Evolutionary conservation across 1,139 yeast species (phyloP), one percentile per base, ranked within the genome.

Genomic region (Sugiyamaella xylanicola): DNA sequence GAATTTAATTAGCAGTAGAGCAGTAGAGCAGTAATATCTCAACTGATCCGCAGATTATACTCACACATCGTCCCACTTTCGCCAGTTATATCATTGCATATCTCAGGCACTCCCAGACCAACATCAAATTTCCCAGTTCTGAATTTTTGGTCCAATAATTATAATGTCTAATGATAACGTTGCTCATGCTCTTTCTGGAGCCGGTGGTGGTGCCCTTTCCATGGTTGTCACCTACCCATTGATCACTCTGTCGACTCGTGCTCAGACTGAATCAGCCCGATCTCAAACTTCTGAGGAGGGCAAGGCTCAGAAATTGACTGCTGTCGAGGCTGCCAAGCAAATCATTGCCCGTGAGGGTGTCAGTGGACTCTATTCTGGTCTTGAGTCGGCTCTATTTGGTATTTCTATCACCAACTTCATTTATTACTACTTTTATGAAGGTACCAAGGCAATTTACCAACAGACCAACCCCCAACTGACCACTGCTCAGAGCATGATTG

Each of bases 101-200:
- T n/a, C n/a, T n/a, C n/a, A n/a, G n/a, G n/a, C n/a, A n/a, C n/a
- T n/a, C n/a, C n/a, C n/a, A n/a, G n/a, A n/a, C n/a, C n/a, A n/a
- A n/a, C n/a, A n/a, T n/a, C n/a, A n/a, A n/a, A n/a, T n/a, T n/a
- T n/a, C n/a, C n/a, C n/a, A n/a, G n/a, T n/a, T n/a, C n/a, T n/a
- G n/a, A n/a, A n/a, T n/a, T n/a, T n/a, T n/a, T n/a, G n/a, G n/a
- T n/a, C n/a, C 29, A 25, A 5, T 5, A 25, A 5, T 32, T n/a
- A 58, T 7, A 16, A 60, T 60, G 63, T 57, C 61, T 9, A 68
- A 69, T 64, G 77, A 73, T 63, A 72, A 71, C 53, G 73, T 74
- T 21, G 92, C 95, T 41, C 97, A 91, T 68, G 97, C 97, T 15
- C 73, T 91, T 20, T 88, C 96, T 11, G 97, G 97, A 13, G 96